phyloP scores from a whole-genome alignment of 257 asterid species.

The Fraxinus excelsior region DNA sequence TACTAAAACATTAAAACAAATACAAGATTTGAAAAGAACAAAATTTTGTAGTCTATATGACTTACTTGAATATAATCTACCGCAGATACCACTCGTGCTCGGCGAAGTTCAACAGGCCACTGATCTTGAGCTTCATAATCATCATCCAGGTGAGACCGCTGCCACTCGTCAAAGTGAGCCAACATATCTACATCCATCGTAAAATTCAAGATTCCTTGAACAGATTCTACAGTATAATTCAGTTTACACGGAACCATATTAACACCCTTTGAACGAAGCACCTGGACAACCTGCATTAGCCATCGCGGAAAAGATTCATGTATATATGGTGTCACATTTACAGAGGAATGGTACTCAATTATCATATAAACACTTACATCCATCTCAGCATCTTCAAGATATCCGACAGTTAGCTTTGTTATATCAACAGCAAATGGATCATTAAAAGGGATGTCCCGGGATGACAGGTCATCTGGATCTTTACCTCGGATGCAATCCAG shows the following conservation, averaged over 20 bases:
- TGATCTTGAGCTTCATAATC: conserved; percentile 93
- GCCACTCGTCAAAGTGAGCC: conserved; percentile 97
- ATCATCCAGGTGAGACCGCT: conserved; percentile 69
- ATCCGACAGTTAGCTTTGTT: conserved; percentile 76
- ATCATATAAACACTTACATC: conserved; percentile 51
- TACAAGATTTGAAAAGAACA: not conserved
- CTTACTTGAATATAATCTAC: conserved; percentile 88
- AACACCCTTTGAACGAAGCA: conserved; percentile 71
- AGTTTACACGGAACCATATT: conserved; percentile 78
- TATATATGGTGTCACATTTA: not conserved
- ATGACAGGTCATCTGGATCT: conserved; percentile 83
- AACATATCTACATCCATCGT: conserved; percentile 95
- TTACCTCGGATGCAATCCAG: conserved; percentile 74
- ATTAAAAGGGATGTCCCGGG: conserved; percentile 57
- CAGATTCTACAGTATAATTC: conserved; percentile 77
- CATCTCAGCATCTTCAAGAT: conserved; percentile 91
- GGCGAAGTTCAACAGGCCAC: conserved; percentile 92
- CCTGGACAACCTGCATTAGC: conserved; percentile 59
- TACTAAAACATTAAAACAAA: not conserved
- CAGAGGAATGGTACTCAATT: not conserved
- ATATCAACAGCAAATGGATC: conserved; percentile 81
- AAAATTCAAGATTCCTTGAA: conserved; percentile 90
- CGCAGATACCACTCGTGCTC: conserved; percentile 90
- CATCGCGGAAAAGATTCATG: not conserved
- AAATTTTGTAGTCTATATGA: not conserved